A percentile compares a stretch with the other conserved stretches of the same genome.
phyloP scores from a whole-genome alignment of 176 grass and related monocot genomes.

The Saccharum officinarum region DNA sequence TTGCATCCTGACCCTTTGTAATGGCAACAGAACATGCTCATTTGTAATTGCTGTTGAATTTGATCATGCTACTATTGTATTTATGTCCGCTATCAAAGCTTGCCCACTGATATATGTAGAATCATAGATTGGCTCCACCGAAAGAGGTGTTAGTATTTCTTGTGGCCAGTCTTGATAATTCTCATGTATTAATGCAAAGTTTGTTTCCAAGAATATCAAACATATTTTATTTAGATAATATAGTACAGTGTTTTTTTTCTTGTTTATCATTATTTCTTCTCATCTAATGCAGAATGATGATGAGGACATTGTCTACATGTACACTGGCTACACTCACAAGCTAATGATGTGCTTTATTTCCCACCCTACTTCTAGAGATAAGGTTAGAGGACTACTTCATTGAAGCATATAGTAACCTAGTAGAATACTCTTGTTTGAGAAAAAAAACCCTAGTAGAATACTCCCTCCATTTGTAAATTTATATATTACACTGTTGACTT shows the following conservation, averaged over 20 bases:
- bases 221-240: neutral
- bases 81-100: neutral
- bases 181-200: neutral
- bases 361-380: conserved; percentile 75
- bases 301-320: conserved; percentile 90
- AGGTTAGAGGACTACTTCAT: conserved; percentile 56
- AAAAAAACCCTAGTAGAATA: neutral
- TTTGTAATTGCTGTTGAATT: neutral
- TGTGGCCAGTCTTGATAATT: neutral
- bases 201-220: conserved; percentile 17
- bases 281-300: conserved; percentile 86
- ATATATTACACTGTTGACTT: neutral
- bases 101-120: neutral
- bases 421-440: neutral
- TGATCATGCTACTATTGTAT: neutral
- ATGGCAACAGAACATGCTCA: neutral
- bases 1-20: neutral
- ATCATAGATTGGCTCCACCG: neutral
- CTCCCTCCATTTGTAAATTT: neutral
- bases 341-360: conserved; percentile 98
- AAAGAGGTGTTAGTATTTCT: conserved; percentile 8
- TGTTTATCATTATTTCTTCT: conserved; percentile 25
- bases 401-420: conserved; percentile 5
- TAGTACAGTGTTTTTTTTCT: conserved; percentile 11
- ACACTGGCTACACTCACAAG: conserved; percentile 91